A percentile compares a stretch with the other conserved stretches of the same genome.
Evolutionary conservation across 306 rosid species (phyloP).

Genomic region (Alnus glutinosa): DNA sequence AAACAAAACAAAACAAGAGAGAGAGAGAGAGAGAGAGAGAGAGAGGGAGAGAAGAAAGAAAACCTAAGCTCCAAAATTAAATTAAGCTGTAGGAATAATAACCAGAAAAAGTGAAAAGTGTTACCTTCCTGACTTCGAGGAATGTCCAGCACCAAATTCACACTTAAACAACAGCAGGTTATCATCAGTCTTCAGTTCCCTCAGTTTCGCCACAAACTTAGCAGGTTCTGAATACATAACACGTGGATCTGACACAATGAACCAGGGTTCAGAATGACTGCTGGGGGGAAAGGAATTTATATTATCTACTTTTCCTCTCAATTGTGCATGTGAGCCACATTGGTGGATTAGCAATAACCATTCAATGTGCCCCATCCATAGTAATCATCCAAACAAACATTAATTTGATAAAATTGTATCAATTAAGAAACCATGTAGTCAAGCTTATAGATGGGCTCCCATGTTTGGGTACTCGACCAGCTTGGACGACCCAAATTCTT

Average conservation of each 20-base stretch:
- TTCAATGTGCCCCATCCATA: slow-evolving; percentile 14
- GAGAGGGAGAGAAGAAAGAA: background rate
- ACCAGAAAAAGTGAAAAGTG: slow-evolving; percentile 4
- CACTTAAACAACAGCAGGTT: slow-evolving; percentile 79
- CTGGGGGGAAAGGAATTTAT: background rate
- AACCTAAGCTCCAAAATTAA: background rate
- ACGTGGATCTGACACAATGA: slow-evolving; percentile 71
- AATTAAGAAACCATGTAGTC: background rate
- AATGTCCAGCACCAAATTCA: slow-evolving; percentile 93
- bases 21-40: background rate
- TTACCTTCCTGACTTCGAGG: slow-evolving; percentile 94
- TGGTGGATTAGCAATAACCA: slow-evolving; percentile 22
- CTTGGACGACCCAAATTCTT: background rate
- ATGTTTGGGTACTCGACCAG: background rate
- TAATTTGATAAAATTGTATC: background rate
- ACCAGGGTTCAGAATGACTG: slow-evolving; percentile 21
- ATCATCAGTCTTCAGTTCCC: slow-evolving; percentile 76
- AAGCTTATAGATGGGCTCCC: background rate
- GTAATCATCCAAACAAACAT: background rate
- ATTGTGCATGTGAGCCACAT: slow-evolving; percentile 5
- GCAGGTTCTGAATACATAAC: slow-evolving; percentile 92
- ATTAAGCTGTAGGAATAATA: background rate
- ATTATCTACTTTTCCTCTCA: slow-evolving; percentile 5
- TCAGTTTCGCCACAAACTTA: slow-evolving; percentile 85
- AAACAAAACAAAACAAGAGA: background rate